Evolutionary conservation across 225 moss, liverwort and hornwort species (phyloP).

Genomic region (Lunularia cruciata): DNA sequence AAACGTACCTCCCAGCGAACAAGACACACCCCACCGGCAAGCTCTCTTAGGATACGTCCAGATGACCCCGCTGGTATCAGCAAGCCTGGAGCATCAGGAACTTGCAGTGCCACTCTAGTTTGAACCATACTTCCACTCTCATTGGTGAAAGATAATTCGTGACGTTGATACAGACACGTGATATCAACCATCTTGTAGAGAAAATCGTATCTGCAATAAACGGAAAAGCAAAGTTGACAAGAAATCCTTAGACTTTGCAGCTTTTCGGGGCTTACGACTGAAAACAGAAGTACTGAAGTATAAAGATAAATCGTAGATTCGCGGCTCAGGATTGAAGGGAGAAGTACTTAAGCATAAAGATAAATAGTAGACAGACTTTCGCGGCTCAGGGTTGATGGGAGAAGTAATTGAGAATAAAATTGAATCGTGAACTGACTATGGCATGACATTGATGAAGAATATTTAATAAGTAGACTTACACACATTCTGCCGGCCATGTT

Average conservation of each 20-base stretch:
- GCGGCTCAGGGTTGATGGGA: no score
- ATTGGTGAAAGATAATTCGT: slow-evolving; percentile 56
- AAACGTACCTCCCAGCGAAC: slow-evolving; percentile 85
- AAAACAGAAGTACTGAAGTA: no score
- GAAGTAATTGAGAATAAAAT: no score
- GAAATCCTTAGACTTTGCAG: no score
- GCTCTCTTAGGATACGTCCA: slow-evolving; percentile 66
- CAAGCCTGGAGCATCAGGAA: slow-evolving; percentile 96
- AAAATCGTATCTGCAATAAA: slow-evolving; percentile 78
- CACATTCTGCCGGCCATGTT: slow-evolving; percentile 95
- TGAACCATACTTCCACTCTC: slow-evolving; percentile 65
- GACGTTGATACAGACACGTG: slow-evolving; percentile 79
- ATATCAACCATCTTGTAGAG: slow-evolving; percentile 89
- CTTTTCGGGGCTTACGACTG: no score
- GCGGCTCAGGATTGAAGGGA: no score
- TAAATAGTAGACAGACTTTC: no score
- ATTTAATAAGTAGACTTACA: slow-evolving; percentile 58
- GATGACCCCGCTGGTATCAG: slow-evolving; percentile 82
- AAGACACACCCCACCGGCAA: slow-evolving; percentile 76
- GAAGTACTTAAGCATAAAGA: no score
- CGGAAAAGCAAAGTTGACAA: no score
- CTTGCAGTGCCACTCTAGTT: slow-evolving; percentile 75
- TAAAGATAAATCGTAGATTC: no score
- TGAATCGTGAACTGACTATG: no score
- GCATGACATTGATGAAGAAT: no score